Evolutionary conservation across 169 alveolate species (phyloP), one percentile per base, ranked within the genome.

Genomic region (Cryptosporidium bovis): DNA sequence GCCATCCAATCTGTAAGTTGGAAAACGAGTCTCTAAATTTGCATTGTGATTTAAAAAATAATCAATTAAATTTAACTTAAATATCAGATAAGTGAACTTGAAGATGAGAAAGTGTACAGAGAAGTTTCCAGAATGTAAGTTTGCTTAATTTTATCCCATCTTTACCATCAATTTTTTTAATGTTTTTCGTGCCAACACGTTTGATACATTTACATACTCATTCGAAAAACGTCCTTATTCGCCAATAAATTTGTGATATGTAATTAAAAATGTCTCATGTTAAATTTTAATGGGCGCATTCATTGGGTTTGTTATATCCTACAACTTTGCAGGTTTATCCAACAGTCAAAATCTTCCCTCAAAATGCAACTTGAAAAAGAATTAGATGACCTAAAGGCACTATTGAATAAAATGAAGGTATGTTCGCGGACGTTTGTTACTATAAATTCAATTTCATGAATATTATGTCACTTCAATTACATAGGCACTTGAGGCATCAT

Each of bases 101-200:
- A 77, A 12, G 64, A 77, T 20, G 87, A 56, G 64, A 77, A 77
- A 4, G 65, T 77, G n/a, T 77, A 77, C 27, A 77, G 71, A 60
- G 87, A 77, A 27, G 87, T 77, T 48, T 77, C 87, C 40, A 77
- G 87, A 44, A 77, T 77, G 87, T 77, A 77, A 48, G 87, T 58
- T 58, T 46, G 18, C 31, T 4, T 31, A 2, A 29, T 5, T 10
- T 6, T 29, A 0, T 46, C 46, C 15, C 82, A 33, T 31, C 29
- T 55, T 12, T 33, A 71, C 51, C 3, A n/a, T 24, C 13, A 18
- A 71, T 33, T 29, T 2, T 2, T 5, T 18, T 31, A 8, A 3
- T 40, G 48, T 40, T 3, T 3, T 6, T 1, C 48, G 13, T 40
- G 48, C 48, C 10, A 3, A 8, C 48, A 40, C 1, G 4, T 40